These are phyloP conservation scores for Naganishia vaughanmartiniae DNA, from an alignment of 768 basidiomycete species.

Conservation along the genomic window DNA sequence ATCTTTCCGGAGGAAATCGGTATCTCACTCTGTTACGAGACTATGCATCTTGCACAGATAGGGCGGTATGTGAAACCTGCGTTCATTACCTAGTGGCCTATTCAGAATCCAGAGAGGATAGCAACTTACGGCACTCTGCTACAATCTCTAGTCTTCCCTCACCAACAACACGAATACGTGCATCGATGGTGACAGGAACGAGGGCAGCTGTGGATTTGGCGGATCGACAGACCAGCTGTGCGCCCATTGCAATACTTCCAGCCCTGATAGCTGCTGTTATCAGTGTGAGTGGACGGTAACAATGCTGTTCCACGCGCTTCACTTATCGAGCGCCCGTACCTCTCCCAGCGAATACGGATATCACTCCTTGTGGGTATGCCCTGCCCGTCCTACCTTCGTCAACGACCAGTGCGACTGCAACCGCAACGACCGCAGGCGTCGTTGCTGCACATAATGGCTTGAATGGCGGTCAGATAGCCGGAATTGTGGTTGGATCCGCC, in stretches of 20 bases:
- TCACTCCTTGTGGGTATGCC: slow-evolving; percentile 42
- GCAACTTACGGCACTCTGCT: too few relatives aligned
- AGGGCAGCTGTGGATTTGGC: slow-evolving; percentile 47
- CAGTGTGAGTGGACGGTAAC: slow-evolving; percentile 27
- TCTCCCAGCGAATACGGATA: slow-evolving; percentile 36
- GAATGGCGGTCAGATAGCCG: slow-evolving; percentile 43
- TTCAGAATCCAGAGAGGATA: too few relatives aligned
- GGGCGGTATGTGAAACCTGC: slow-evolving; percentile 34
- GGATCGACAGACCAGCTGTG: slow-evolving; percentile 40
- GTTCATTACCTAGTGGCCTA: not conserved
- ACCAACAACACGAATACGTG: slow-evolving; percentile 46
- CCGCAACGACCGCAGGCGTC: slow-evolving; percentile 34
- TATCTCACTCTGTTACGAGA: slow-evolving; percentile 43
- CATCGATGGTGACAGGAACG: slow-evolving; percentile 42
- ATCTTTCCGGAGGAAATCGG: slow-evolving; percentile 42
- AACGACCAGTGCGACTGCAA: slow-evolving; percentile 28
- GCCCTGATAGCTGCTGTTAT: slow-evolving; percentile 47
- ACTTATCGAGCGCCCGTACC: not conserved
- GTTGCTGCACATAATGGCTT: slow-evolving; percentile 26
- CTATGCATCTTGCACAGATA: slow-evolving; percentile 47
- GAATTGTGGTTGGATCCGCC: slow-evolving; percentile 45
- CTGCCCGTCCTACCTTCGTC: slow-evolving; percentile 32
- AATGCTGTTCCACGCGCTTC: not conserved
- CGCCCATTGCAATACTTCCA: slow-evolving; percentile 37
- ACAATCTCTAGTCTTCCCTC: not conserved